These are phyloP conservation scores for Curvularia verruculosa DNA, from an alignment of 2,329 filamentous ascomycete genomes.

Conservation along the genomic window DNA sequence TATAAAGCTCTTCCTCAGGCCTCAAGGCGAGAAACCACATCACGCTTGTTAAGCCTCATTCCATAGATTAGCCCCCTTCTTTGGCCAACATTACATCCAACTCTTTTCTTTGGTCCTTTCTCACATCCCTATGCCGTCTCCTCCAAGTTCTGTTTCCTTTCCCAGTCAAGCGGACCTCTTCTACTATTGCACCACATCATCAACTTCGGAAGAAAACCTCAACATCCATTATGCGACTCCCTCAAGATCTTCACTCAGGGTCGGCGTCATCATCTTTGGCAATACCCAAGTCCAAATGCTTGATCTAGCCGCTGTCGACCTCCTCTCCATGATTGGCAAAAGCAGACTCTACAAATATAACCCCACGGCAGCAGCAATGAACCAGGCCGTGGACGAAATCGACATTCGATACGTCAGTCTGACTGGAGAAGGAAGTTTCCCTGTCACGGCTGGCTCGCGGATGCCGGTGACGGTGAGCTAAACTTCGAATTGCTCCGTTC, in stretches of 20 bases:
- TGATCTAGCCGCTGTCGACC: conserved; percentile 43
- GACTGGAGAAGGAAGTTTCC: conserved; percentile 46
- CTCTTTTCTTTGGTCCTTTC: background rate
- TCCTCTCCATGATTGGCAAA: conserved; percentile 41
- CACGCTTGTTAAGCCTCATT: conserved; percentile 13
- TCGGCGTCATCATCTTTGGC: conserved; percentile 42
- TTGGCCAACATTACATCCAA: background rate
- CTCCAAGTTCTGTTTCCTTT: conserved; percentile 42
- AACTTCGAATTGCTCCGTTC: conserved; percentile 31
- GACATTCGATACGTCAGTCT: conserved; percentile 48
- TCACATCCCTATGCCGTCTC: conserved; percentile 38
- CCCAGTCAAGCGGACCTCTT: conserved; percentile 46
- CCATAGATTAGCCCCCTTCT: background rate
- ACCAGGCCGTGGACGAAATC: conserved; percentile 45
- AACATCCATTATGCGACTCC: conserved; percentile 41
- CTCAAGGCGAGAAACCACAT: conserved; percentile 10
- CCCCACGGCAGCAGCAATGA: conserved; percentile 29
- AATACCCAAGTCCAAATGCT: conserved; percentile 40
- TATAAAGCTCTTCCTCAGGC: conserved; percentile 39
- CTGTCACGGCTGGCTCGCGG: conserved; percentile 44
- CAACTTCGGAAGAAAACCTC: conserved; percentile 43
- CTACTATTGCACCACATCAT: conserved; percentile 46
- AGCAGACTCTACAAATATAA: conserved; percentile 36
- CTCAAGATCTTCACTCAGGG: conserved; percentile 42
- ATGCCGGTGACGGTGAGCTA: conserved; percentile 50